Conservation (phyloP, 176 grass and related monocot genomes). For the Pontederia paniculata region DNA sequence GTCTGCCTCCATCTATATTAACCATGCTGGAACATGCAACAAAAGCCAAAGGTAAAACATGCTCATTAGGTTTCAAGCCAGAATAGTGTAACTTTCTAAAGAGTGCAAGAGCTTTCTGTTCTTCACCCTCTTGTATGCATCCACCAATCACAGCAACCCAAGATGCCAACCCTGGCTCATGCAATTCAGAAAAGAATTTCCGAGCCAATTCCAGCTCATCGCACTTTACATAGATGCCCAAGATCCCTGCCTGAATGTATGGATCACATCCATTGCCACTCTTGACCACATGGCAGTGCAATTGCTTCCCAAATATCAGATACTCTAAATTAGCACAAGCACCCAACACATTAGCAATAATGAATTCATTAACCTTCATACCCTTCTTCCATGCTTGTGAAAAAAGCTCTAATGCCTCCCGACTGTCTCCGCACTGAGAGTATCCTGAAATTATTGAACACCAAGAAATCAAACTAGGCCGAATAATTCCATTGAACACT, state of each 20-base stretch:
- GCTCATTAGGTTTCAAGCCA: constrained; percentile 7
- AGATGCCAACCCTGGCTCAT: constrained; percentile 12
- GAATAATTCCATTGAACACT: background rate
- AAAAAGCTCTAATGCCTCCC: constrained; percentile 5
- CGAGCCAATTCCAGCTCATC: constrained; percentile 3
- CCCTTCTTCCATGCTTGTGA: background rate
- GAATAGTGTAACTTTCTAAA: constrained; percentile 1
- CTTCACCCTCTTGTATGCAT: background rate
- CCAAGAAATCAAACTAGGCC: constrained; percentile 9
- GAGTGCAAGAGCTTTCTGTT: background rate
- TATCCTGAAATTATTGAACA: constrained; percentile 13
- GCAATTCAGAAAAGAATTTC: constrained; percentile 1
- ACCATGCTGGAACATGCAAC: background rate
- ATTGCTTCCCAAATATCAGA: background rate
- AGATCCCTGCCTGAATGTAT: constrained; percentile 5
- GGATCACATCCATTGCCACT: constrained; percentile 1
- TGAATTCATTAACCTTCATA: constrained; percentile 13
- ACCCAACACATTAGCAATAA: constrained; percentile 5
- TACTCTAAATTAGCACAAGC: constrained; percentile 3
- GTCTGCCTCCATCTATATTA: background rate
- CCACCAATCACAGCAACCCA: constrained; percentile 12
- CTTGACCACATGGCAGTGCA: constrained; percentile 7
- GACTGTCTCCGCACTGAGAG: constrained; percentile 7
- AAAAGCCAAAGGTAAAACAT: constrained; percentile 6
- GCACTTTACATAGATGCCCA: constrained; percentile 9